phyloP scores from a whole-genome alignment of 2,329 filamentous ascomycete species.

The Cladosporium sp. region DNA sequence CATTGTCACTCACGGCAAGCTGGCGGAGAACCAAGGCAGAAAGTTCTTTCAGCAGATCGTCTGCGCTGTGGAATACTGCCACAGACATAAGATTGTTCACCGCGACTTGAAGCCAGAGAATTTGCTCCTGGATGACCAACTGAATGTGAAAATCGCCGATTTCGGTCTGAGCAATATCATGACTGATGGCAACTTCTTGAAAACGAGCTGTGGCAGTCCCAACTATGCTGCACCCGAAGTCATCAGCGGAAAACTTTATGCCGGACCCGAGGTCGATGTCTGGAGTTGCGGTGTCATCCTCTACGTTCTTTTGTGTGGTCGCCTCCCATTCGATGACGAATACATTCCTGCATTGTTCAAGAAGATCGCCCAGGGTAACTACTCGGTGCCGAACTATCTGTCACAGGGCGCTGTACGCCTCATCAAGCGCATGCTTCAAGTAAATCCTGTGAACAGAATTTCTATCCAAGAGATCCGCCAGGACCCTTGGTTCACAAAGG shows the following conservation, averaged over 20 bases:
- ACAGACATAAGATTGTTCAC: conserved; percentile 97
- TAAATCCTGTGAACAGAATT: conserved; percentile 89
- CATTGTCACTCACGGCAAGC: conserved; percentile 88
- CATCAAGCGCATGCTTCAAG: conserved; percentile 90
- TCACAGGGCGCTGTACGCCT: conserved; percentile 74
- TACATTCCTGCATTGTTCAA: conserved; percentile 97
- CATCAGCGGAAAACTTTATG: conserved; percentile 95
- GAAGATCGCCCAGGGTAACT: conserved; percentile 93
- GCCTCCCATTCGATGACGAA: conserved; percentile 93
- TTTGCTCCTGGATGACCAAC: conserved; percentile 84
- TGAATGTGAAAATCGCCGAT: conserved; percentile 99
- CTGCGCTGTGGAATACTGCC: conserved; percentile 97
- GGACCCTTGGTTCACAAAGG: conserved; percentile 89
- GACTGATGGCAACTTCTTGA: conserved; percentile 98
- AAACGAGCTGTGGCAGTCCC: conserved; percentile 95
- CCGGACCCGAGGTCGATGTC: conserved; percentile 94
- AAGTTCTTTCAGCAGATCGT: conserved; percentile 99
- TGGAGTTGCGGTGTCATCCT: conserved; percentile 78
- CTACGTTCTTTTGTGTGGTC: conserved; percentile 61
- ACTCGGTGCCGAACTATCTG: conserved; percentile 88
- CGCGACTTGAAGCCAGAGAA: conserved; percentile 98
- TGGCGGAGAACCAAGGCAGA: conserved; percentile 87
- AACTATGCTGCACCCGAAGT: conserved; percentile 98
- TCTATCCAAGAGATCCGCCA: conserved; percentile 90
- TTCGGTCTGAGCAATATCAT: conserved; percentile 99